Conservation (phyloP, 805 yeast species). For the Huiozyma naganishii region DNA sequence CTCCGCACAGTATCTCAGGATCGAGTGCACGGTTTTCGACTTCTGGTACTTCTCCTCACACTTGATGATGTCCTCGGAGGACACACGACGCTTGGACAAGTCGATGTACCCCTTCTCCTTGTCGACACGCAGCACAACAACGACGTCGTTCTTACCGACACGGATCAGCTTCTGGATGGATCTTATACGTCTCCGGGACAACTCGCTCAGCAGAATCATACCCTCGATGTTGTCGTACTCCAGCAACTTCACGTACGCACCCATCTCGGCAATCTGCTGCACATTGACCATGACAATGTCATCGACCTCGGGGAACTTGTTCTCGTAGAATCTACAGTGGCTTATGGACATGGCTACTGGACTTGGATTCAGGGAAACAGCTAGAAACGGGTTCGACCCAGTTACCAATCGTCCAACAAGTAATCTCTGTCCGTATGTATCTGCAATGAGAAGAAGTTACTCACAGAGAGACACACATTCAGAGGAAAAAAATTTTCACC, state of each 20-base stretch:
- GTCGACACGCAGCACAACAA: slow-evolving; percentile 94
- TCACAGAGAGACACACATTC: too few species aligned
- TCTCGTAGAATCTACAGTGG: slow-evolving; percentile 93
- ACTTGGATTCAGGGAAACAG: not conserved
- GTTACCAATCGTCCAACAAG: too few species aligned
- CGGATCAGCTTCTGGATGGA: slow-evolving; percentile 94
- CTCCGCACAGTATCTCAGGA: slow-evolving; percentile 95
- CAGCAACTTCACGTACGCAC: slow-evolving; percentile 90
- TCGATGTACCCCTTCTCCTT: slow-evolving; percentile 98
- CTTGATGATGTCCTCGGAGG: slow-evolving; percentile 92
- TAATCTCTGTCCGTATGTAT: too few species aligned
- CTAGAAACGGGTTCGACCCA: not conserved
- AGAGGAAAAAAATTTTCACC: too few species aligned
- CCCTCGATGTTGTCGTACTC: slow-evolving; percentile 99
- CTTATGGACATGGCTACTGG: slow-evolving; percentile 56
- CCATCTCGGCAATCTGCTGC: slow-evolving; percentile 98
- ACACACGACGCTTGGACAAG: slow-evolving; percentile 92
- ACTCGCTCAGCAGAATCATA: slow-evolving; percentile 90
- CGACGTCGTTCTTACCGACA: slow-evolving; percentile 97
- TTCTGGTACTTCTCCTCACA: slow-evolving; percentile 97
- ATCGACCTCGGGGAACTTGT: slow-evolving; percentile 97
- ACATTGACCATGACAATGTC: slow-evolving; percentile 99
- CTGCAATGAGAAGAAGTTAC: too few species aligned
- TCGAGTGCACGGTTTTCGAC: slow-evolving; percentile 96
- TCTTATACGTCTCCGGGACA: slow-evolving; percentile 97